These are phyloP conservation scores for Russula virescens DNA, from an alignment of 768 basidiomycete genomes.

Conservation along the genomic window DNA sequence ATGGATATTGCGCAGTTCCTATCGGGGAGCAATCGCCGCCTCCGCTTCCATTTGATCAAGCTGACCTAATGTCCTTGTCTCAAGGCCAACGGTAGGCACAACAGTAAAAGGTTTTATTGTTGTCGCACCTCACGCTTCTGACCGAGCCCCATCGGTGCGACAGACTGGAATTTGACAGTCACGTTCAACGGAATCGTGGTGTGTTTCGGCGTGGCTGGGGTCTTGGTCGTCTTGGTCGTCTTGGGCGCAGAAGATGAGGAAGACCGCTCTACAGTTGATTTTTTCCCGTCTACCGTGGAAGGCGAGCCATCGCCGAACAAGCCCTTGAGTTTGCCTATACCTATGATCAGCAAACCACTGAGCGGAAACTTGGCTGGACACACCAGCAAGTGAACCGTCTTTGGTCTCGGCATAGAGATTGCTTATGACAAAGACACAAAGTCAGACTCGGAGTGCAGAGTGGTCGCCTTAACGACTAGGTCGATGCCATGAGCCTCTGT, in stretches of 20 bases:
- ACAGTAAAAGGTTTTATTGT: slow-evolving; percentile 47
- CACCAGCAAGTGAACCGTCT: slow-evolving; percentile 71
- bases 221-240: slow-evolving; percentile 22
- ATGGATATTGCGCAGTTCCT: slow-evolving; percentile 86
- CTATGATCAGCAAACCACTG: slow-evolving; percentile 5
- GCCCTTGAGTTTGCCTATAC: slow-evolving; percentile 75
- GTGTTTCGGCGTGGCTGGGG: slow-evolving; percentile 36
- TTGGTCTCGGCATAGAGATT: slow-evolving; percentile 76
- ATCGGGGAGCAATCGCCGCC: slow-evolving; percentile 64
- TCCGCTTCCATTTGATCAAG: slow-evolving; percentile 72
- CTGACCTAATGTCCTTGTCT: slow-evolving; percentile 37
- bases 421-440: slow-evolving; percentile 79
- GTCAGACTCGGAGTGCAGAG: slow-evolving; percentile 80
- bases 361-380: slow-evolving; percentile 21
- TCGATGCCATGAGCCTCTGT: slow-evolving; percentile 77
- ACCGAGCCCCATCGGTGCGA: slow-evolving; percentile 69
- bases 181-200: slow-evolving; percentile 66
- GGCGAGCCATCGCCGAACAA: slow-evolving; percentile 67
- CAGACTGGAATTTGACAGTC: slow-evolving; percentile 53
- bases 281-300: slow-evolving; percentile 28
- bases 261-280: slow-evolving; percentile 37
- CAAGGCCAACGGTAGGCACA: not conserved
- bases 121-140: slow-evolving; percentile 70
- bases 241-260: slow-evolving; percentile 29
- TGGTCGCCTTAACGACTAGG: slow-evolving; percentile 80